Evolutionary conservation across 305 asterid genomes (phyloP), one percentile per base, ranked within the genome.

Genomic region (Fraxinus latifolia): DNA sequence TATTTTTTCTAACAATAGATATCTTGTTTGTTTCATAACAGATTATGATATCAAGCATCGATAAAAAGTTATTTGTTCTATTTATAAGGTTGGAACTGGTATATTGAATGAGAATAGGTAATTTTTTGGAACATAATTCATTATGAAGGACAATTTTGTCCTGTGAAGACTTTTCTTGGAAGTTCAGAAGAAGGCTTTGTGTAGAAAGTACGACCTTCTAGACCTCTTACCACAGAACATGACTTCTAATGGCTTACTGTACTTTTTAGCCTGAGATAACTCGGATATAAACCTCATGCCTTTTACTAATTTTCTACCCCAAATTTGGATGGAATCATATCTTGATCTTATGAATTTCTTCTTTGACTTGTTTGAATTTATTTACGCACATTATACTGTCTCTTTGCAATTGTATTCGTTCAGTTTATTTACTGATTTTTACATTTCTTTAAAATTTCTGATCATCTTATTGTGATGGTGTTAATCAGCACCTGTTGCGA

Each of bases 401-500:
- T 76, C 11, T 76, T 14, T 76, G 58, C 55, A 37, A 65, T 29
- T 34, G 34, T 39, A 5, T 8, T 12, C 9, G 3, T 21, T 67
- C 12, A 36, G 14, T 67, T 80, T 23, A 50, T 67, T 73, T 23
- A 19, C 11, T 53, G 36, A 25, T 58, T 0, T 0, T 71, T 58
- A 76, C 23, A 50, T 31, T 33, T 33, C 2, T 23, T 14, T 12
- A 32, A 44, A 77, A 50, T 71, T 23, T 67, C 67, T 84, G 76
- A 81, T 82, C 3, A 58, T 11, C 58, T 58, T 21, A 47, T 67
- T 55, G 4, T 7, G 42, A 0, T 33, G 33, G 27, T 81, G 29
- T 50, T 12, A 44, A 27, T 82, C 94, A 96, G 99, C 88, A 70
- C 87, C 55, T 94, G 98, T 71, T 85, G 95, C 23, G 98, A 89